Evolutionary conservation across 1,139 yeast genomes (phyloP).

Genomic region (Lodderomyces orthopsilosis): DNA sequence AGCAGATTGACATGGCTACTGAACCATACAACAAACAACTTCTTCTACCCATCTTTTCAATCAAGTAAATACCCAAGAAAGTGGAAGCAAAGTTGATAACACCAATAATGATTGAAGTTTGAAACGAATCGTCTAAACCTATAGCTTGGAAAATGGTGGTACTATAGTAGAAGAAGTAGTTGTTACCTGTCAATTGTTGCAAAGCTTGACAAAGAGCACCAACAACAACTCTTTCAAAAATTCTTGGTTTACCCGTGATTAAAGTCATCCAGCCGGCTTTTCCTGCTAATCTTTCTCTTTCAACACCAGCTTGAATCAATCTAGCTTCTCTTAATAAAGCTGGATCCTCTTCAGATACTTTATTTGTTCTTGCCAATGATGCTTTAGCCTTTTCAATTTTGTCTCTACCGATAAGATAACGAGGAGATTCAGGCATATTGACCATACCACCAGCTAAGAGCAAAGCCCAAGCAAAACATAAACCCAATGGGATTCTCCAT

Average conservation of each 20-base stretch:
- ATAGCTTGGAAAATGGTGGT: conserved; percentile 75
- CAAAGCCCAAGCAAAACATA: conserved; percentile 56
- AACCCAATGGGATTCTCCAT: conserved; percentile 64
- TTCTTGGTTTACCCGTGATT: conserved; percentile 63
- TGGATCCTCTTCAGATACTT: conserved; percentile 58
- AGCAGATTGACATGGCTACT: conserved; percentile 52
- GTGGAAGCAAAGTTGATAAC: conserved; percentile 77
- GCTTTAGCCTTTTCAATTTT: conserved; percentile 43
- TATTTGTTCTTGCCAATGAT: conserved; percentile 61
- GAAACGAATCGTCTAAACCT: conserved; percentile 75
- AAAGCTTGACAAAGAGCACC: conserved; percentile 66
- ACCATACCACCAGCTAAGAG: conserved; percentile 54
- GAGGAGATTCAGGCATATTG: conserved; percentile 67
- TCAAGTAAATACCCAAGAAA: conserved; percentile 60
- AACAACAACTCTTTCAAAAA: conserved; percentile 59
- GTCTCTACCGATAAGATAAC: conserved; percentile 38
- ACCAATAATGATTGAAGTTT: conserved; percentile 76
- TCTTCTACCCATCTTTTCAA: conserved; percentile 73
- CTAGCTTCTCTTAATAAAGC: conserved; percentile 58
- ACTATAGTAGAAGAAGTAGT: conserved; percentile 81
- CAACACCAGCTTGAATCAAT: conserved; percentile 60
- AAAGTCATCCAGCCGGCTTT: conserved; percentile 66
- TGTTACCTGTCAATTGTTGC: conserved; percentile 79
- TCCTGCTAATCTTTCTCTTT: conserved; percentile 61
- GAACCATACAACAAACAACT: conserved; percentile 51